These are phyloP conservation scores for Torulaspora pretoriensis DNA, from an alignment of 1,139 yeast genomes.

Conservation along the genomic window DNA sequence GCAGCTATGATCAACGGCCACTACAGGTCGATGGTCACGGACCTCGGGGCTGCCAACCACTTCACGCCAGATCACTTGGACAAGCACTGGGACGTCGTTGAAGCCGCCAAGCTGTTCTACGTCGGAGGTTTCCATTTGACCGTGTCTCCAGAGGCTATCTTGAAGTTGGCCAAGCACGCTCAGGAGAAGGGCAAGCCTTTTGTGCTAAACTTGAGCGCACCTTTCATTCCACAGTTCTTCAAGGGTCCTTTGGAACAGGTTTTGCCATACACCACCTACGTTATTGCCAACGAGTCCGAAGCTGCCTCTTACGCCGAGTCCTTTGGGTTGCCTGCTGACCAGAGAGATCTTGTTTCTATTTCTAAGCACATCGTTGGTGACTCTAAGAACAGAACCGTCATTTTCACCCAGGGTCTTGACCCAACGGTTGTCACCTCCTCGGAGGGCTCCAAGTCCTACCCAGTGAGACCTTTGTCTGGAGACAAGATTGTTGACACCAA, in stretches of 20 bases:
- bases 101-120: slow-evolving; percentile 76
- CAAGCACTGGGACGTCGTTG: slow-evolving; percentile 81
- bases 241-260: slow-evolving; percentile 81
- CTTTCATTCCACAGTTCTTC: slow-evolving; percentile 93
- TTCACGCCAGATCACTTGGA: slow-evolving; percentile 86
- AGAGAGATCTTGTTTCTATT: slow-evolving; percentile 64
- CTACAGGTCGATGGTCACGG: slow-evolving; percentile 91
- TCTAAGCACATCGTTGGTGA: slow-evolving; percentile 75
- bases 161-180: slow-evolving; percentile 85
- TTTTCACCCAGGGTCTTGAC: slow-evolving; percentile 89
- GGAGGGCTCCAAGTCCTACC: slow-evolving; percentile 46
- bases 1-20: slow-evolving; percentile 90
- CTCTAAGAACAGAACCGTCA: slow-evolving; percentile 71
- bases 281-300: slow-evolving; percentile 95
- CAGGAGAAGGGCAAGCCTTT: slow-evolving; percentile 80
- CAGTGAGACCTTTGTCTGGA: slow-evolving; percentile 67
- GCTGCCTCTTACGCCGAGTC: slow-evolving; percentile 92
- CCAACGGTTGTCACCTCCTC: slow-evolving; percentile 74
- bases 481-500: slow-evolving; percentile 81
- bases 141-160: slow-evolving; percentile 92
- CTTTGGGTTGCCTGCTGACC: slow-evolving; percentile 52
- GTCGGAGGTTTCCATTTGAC: slow-evolving; percentile 98
- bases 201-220: slow-evolving; percentile 88
- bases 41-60: slow-evolving; percentile 96
- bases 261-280: slow-evolving; percentile 82